phyloP scores from a whole-genome alignment of 1,284 basidiomycete species.

The Rhodotorula sp. region DNA sequence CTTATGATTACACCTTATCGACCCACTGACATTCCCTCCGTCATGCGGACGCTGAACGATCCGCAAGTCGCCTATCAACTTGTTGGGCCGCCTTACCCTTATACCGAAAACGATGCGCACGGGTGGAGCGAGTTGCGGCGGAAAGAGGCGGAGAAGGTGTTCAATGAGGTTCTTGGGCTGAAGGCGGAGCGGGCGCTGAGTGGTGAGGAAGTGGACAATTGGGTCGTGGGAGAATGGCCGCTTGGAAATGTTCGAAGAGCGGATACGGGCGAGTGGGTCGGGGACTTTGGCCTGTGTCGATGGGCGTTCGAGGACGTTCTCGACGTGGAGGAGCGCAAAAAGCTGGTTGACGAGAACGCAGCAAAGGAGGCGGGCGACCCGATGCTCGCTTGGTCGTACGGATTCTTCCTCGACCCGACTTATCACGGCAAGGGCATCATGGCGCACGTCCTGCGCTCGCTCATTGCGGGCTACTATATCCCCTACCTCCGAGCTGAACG shows the following conservation, averaged over 20 bases:
- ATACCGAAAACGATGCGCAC: neutral
- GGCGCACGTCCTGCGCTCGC: constrained; percentile 6
- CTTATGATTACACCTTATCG: constrained; percentile 19
- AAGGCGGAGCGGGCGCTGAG: neutral
- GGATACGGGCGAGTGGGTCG: constrained; percentile 22
- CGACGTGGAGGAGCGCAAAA: neutral
- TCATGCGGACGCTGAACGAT: constrained; percentile 12
- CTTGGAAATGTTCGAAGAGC: neutral
- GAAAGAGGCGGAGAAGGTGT: neutral
- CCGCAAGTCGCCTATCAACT: constrained; percentile 6
- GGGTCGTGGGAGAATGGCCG: neutral
- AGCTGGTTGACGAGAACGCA: constrained; percentile 2
- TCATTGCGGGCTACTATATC: neutral
- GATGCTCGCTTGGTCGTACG: constrained; percentile 17
- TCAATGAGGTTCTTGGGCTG: neutral
- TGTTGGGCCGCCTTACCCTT: constrained; percentile 32
- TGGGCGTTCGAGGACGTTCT: constrained; percentile 13
- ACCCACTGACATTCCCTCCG: neutral
- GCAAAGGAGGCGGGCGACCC: constrained; percentile 11
- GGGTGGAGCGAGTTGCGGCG: neutral
- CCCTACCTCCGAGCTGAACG: constrained; percentile 5
- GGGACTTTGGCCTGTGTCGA: constrained; percentile 13
- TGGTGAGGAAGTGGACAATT: neutral
- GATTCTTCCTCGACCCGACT: constrained; percentile 17
- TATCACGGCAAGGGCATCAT: constrained; percentile 24